Percentiles rank a stretch among this genome's conserved stretches.
phyloP scores from a whole-genome alignment of 2,329 filamentous ascomycete species.

The Claviceps sp. region DNA sequence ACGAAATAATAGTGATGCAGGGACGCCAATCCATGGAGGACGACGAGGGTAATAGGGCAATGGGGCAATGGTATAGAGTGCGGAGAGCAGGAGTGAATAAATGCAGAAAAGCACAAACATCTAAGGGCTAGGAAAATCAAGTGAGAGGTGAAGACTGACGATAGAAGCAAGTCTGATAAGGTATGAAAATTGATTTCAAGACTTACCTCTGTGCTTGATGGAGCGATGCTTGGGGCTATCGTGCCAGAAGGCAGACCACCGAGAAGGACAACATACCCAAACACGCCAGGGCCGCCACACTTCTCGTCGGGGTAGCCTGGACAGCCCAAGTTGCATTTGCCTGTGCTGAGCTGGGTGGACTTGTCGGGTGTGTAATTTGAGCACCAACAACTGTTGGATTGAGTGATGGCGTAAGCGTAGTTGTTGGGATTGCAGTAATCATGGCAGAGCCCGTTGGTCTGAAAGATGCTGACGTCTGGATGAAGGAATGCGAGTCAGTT shows the following conservation, averaged over 20 bases:
- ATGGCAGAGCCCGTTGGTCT: conserved; percentile 58
- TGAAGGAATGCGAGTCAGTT: conserved; percentile 1
- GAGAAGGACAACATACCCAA: conserved; percentile 49
- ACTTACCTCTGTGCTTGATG: conserved; percentile 17
- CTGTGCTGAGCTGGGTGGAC: conserved; percentile 23
- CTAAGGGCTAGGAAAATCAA: neutral
- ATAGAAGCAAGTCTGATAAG: conserved; percentile 1
- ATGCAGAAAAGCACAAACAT: neutral
- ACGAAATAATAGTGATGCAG: neutral
- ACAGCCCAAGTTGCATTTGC: conserved; percentile 43
- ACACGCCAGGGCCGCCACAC: conserved; percentile 51
- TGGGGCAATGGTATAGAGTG: no score
- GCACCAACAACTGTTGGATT: conserved; percentile 59
- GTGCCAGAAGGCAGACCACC: conserved; percentile 44
- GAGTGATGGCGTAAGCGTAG: conserved; percentile 56
- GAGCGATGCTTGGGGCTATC: conserved; percentile 10
- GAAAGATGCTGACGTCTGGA: conserved; percentile 41
- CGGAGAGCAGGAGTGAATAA: neutral
- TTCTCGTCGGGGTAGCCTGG: conserved; percentile 55
- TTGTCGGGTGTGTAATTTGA: conserved; percentile 50
- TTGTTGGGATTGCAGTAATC: conserved; percentile 37
- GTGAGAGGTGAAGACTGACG: neutral
- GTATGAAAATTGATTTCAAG: neutral
- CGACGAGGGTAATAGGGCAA: neutral
- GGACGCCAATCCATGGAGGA: neutral